These are phyloP conservation scores for Sporobolomyces roseus DNA, from an alignment of 768 basidiomycete genomes.

Conservation along the genomic window DNA sequence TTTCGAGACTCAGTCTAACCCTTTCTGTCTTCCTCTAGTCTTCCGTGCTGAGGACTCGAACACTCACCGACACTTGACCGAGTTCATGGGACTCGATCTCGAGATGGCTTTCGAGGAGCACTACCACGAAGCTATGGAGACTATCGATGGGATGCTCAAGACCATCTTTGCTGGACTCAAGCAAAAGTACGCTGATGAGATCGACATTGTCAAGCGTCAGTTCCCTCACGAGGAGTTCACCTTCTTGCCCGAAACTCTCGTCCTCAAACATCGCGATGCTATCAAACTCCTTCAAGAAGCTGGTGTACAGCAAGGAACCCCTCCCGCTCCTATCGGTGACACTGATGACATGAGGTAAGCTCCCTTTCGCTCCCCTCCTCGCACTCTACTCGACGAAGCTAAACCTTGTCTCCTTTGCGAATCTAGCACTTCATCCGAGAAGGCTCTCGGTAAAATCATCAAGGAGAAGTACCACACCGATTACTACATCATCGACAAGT, in stretches of 20 bases:
- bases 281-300: constrained; percentile 80
- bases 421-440: constrained; percentile 87
- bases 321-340: constrained; percentile 54
- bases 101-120: constrained; percentile 99
- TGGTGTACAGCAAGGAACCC: constrained; percentile 59
- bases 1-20: neutral
- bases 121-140: constrained; percentile 94
- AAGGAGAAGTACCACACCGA: constrained; percentile 93
- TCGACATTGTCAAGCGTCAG: constrained; percentile 72
- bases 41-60: constrained; percentile 97
- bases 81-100: constrained; percentile 96
- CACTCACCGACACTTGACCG: constrained; percentile 96
- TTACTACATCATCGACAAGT: constrained; percentile 99
- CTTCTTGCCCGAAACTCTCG: constrained; percentile 83
- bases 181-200: constrained; percentile 72
- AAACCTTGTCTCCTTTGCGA: neutral
- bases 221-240: constrained; percentile 95
- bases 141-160: constrained; percentile 80
- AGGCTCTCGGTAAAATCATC: constrained; percentile 80
- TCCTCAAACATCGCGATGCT: constrained; percentile 79
- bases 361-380: too few species aligned
- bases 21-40: constrained; percentile 55
- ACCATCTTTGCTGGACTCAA: constrained; percentile 79
- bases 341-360: constrained; percentile 75
- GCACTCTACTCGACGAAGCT: too few species aligned